Evolutionary conservation across 1,284 basidiomycete species (phyloP).

Genomic region (Chalciporus sp.): DNA sequence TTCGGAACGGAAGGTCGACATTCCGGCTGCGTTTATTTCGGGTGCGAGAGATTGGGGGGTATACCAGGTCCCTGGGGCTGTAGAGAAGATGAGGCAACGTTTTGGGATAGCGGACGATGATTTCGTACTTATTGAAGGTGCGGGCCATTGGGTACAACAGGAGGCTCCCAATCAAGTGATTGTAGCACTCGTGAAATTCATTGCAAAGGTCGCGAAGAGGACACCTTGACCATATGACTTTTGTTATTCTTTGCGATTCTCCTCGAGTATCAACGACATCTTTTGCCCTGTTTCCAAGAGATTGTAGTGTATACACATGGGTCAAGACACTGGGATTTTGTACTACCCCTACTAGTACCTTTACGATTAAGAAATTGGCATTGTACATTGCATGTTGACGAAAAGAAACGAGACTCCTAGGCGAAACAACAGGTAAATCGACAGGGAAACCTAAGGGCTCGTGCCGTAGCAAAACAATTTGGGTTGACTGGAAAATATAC

Average conservation of each 20-base stretch:
- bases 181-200: conserved; percentile 23
- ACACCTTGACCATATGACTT: neutral
- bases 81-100: conserved; percentile 44
- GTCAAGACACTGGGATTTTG: conserved; percentile 7
- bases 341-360: conserved; percentile 19
- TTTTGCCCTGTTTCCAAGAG: neutral
- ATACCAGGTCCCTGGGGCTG: conserved; percentile 53
- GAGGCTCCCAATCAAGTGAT: conserved; percentile 42
- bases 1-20: conserved; percentile 40
- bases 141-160: conserved; percentile 68
- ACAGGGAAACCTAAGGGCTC: conserved; percentile 6
- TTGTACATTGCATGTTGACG: conserved; percentile 29
- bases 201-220: conserved; percentile 12
- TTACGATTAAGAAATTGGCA: conserved; percentile 20
- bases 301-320: conserved; percentile 17
- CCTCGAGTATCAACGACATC: neutral
- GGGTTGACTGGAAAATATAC: neutral
- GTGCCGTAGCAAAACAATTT: conserved; percentile 1
- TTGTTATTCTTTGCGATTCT: neutral
- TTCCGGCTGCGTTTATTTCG: conserved; percentile 57
- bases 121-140: conserved; percentile 55
- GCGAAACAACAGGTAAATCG: conserved; percentile 27
- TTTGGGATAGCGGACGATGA: conserved; percentile 41
- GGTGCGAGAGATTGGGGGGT: conserved; percentile 62
- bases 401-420: conserved; percentile 21